These are phyloP conservation scores for Kwoniella pini DNA, from an alignment of 768 basidiomycete genomes.

Conservation along the genomic window DNA sequence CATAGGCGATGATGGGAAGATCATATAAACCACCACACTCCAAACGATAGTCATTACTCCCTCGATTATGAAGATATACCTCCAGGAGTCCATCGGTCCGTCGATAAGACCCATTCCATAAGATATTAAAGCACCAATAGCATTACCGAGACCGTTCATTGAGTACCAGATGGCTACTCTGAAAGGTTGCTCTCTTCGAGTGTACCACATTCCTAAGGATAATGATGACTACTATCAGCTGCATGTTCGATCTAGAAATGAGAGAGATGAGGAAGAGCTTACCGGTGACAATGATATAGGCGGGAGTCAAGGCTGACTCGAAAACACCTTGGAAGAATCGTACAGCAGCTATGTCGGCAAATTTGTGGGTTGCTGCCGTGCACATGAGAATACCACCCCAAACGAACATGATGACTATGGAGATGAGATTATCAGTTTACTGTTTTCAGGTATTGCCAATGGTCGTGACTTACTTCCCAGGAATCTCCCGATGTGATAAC, in stretches of 20 bases:
- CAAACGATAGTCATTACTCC: slow-evolving; percentile 7
- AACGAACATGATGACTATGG: slow-evolving; percentile 7
- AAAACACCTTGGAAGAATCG: slow-evolving; percentile 48
- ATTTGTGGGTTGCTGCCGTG: slow-evolving; percentile 16
- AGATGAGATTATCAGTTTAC: too few relatives aligned
- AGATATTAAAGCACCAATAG: slow-evolving; percentile 51
- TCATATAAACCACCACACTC: slow-evolving; percentile 1
- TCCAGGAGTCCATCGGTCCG: slow-evolving; percentile 4
- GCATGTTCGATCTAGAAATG: neutral
- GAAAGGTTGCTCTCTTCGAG: slow-evolving; percentile 53
- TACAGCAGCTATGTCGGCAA: slow-evolving; percentile 33
- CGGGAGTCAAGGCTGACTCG: slow-evolving; percentile 47
- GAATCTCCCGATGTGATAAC: slow-evolving; percentile 10
- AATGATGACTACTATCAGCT: too few relatives aligned
- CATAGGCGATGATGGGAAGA: slow-evolving; percentile 13
- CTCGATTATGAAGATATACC: slow-evolving; percentile 14
- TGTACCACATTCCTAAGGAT: slow-evolving; percentile 44
- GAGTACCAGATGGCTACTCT: slow-evolving; percentile 53
- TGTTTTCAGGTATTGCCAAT: neutral
- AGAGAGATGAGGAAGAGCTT: neutral
- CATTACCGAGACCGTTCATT: slow-evolving; percentile 55
- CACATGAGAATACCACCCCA: slow-evolving; percentile 10
- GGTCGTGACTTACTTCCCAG: neutral
- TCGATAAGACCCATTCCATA: slow-evolving; percentile 9
- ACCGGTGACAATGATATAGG: slow-evolving; percentile 45